These are phyloP conservation scores for Hymenochaete sp. DNA, from an alignment of 1,284 basidiomycete species.

Conservation along the genomic window DNA sequence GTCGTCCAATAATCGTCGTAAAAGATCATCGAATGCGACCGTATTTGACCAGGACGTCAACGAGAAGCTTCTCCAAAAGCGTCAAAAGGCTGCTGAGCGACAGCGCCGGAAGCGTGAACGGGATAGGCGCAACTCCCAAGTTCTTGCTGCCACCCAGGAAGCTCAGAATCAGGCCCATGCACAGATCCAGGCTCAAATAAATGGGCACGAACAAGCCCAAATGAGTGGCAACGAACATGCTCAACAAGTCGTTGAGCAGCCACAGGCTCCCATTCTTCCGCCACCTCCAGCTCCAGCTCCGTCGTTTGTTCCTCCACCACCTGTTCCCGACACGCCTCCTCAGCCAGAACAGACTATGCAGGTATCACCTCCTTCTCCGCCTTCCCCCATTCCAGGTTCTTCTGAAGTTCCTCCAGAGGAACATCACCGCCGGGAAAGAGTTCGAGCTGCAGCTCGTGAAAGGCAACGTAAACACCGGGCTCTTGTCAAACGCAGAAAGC, in stretches of 20 bases:
- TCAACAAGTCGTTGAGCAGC: conserved; percentile 22
- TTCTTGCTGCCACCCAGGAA: conserved; percentile 24
- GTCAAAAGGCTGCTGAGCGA: conserved; percentile 73
- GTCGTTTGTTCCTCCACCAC: conserved; percentile 20
- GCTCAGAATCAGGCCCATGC: too few species aligned
- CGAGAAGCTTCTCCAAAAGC: conserved; percentile 34
- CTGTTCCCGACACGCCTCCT: conserved; percentile 20
- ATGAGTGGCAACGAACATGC: too few species aligned
- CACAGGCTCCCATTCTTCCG: conserved; percentile 1
- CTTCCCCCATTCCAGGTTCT: neutral
- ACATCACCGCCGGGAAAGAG: conserved; percentile 50
- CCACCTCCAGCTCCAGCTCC: conserved; percentile 6
- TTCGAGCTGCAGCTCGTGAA: conserved; percentile 64
- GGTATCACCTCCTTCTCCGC: conserved; percentile 2
- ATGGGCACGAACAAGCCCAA: too few species aligned
- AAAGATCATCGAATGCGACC: too few species aligned
- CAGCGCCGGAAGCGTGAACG: conserved; percentile 71
- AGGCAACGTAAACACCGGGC: conserved; percentile 71
- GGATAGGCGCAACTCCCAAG: conserved; percentile 37
- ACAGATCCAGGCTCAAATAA: too few species aligned
- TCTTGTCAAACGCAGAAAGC: conserved; percentile 65
- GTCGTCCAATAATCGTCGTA: too few species aligned
- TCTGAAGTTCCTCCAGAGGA: conserved; percentile 38
- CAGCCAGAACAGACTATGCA: neutral
- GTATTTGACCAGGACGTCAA: too few species aligned